These are phyloP conservation scores for Stramenopiles sp. DNA, from an alignment of 352 stramenopile species.

Conservation along the genomic window DNA sequence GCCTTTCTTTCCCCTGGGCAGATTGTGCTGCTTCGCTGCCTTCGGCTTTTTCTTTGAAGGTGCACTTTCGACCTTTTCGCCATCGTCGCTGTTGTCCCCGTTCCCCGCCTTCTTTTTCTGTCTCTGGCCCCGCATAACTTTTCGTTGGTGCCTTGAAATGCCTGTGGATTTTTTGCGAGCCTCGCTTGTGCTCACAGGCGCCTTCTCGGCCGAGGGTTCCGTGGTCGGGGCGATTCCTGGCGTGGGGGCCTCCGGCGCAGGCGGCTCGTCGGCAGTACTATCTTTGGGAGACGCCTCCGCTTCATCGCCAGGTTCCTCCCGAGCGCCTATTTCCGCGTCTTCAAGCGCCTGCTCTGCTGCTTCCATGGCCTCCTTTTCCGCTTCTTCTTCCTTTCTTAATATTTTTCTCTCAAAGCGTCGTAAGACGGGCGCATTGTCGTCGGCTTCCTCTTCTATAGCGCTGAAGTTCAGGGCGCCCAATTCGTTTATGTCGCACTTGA, in stretches of 20 bases:
- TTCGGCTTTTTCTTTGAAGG: conserved; percentile 67
- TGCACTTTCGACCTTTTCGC: not conserved
- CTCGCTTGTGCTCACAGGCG: too few relatives aligned
- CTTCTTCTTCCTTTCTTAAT: conserved; percentile 16
- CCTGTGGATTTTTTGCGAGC: not conserved
- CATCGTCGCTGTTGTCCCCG: conserved; percentile 13
- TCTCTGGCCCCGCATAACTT: conserved; percentile 12
- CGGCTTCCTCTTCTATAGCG: not conserved
- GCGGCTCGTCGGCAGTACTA: too few relatives aligned
- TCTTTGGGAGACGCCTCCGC: not conserved
- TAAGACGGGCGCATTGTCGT: not conserved
- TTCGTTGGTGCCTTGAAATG: not conserved
- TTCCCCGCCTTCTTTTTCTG: conserved; percentile 17
- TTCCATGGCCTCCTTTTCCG: not conserved
- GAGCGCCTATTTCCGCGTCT: too few relatives aligned
- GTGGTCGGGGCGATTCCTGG: too few relatives aligned
- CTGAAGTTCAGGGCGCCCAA: too few relatives aligned
- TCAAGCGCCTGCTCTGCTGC: not conserved
- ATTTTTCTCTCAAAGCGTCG: not conserved
- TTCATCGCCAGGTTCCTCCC: conserved; percentile 14
- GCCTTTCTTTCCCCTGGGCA: conserved; percentile 59
- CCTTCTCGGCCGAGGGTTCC: conserved; percentile 16
- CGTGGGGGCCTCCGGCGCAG: too few relatives aligned
- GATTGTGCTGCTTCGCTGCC: conserved; percentile 65
- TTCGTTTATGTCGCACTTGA: too few relatives aligned